Conservation (phyloP, 116 monocot genomes). For the Iris pallida region DNA sequence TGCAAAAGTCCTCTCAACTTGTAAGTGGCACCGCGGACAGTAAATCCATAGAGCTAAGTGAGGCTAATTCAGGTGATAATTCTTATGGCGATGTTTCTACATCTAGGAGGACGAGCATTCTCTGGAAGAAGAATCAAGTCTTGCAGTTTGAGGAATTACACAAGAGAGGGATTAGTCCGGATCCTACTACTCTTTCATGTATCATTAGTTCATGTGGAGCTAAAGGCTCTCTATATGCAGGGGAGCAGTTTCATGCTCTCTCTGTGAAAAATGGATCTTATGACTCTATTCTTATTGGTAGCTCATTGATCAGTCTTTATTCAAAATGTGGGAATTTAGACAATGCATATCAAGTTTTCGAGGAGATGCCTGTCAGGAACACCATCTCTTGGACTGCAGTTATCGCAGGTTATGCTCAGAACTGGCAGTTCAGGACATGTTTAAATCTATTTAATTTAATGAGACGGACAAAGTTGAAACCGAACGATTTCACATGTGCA, state of each 20-base stretch:
- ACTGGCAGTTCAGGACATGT: slow-evolving; percentile 26
- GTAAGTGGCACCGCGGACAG: neutral
- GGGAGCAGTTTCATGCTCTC: slow-evolving; percentile 37
- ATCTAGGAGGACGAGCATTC: neutral
- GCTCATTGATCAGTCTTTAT: slow-evolving; percentile 44
- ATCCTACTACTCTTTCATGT: slow-evolving; percentile 13
- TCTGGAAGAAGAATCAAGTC: slow-evolving; percentile 16
- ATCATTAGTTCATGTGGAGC: slow-evolving; percentile 23
- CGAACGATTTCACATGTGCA: slow-evolving; percentile 54
- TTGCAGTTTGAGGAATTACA: slow-evolving; percentile 19
- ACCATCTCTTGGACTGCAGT: slow-evolving; percentile 44
- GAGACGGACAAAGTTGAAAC: slow-evolving; percentile 22
- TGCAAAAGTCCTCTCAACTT: slow-evolving; percentile 1
- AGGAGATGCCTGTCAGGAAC: slow-evolving; percentile 24
- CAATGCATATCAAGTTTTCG: slow-evolving; percentile 29
- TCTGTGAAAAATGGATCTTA: slow-evolving; percentile 22
- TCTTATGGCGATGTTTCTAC: neutral
- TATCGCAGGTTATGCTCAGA: slow-evolving; percentile 35
- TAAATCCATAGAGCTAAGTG: neutral
- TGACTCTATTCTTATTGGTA: slow-evolving; percentile 17
- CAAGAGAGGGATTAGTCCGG: slow-evolving; percentile 19
- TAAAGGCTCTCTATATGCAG: slow-evolving; percentile 10
- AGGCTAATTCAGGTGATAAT: neutral
- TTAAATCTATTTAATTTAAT: slow-evolving; percentile 27
- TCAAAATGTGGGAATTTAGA: slow-evolving; percentile 24